Conservation (phyloP, 2,329 filamentous ascomycete genomes). For the Pestalotiopsis sp. region DNA sequence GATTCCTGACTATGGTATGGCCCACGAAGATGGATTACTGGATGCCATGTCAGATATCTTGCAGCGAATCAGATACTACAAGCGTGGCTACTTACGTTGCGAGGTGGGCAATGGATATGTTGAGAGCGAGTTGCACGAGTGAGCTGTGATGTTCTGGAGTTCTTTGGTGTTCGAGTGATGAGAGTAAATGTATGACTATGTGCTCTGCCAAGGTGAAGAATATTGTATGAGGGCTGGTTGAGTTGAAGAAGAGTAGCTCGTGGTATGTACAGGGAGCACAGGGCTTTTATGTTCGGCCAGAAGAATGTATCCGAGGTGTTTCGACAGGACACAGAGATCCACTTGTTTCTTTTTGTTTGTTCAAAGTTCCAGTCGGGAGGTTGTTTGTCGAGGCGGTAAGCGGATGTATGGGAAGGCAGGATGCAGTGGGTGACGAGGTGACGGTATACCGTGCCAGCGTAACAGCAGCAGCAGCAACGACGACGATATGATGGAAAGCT, state of each 20-base stretch:
- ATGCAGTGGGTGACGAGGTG: constrained; percentile 5
- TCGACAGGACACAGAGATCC: constrained; percentile 9
- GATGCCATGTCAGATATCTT: background rate
- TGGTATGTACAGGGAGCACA: constrained; percentile 12
- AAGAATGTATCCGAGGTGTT: background rate
- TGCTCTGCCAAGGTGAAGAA: background rate
- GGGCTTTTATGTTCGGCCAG: constrained; percentile 14
- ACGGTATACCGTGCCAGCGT: background rate
- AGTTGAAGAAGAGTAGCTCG: background rate
- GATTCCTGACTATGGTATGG: background rate
- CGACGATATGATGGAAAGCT: background rate
- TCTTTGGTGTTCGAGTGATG: background rate
- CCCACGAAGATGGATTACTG: background rate
- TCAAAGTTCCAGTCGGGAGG: background rate
- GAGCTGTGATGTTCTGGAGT: background rate
- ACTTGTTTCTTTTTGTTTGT: constrained; percentile 14
- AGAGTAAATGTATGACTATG: no score
- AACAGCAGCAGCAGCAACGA: background rate
- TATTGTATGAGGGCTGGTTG: constrained; percentile 1
- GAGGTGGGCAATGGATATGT: background rate
- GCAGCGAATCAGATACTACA: background rate
- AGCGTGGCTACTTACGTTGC: background rate
- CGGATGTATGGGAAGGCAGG: background rate
- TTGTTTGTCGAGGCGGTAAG: constrained; percentile 13
- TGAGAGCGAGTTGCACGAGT: background rate